Evolutionary conservation across 164 flowering plant genomes (phyloP).

Genomic region (Hamamelis virginiana): DNA sequence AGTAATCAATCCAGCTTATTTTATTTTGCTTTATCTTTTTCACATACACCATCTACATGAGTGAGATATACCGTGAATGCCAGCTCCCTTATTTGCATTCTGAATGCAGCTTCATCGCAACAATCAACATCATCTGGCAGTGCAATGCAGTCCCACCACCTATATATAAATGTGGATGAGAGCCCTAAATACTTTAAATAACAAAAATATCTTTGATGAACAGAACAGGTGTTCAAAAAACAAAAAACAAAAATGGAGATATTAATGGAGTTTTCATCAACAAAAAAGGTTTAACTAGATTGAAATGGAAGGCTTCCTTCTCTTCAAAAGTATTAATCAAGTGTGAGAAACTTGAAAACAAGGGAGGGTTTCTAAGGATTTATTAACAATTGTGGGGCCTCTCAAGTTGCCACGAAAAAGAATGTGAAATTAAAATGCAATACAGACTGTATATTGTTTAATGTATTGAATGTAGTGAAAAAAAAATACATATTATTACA

Average conservation of each 20-base stretch:
- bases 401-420: too few relatives aligned
- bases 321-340: not conserved
- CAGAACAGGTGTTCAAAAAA: not conserved
- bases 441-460: too few relatives aligned
- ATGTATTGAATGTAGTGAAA: too few relatives aligned
- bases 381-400: not conserved
- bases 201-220: not conserved
- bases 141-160: constrained; percentile 99
- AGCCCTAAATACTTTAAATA: not conserved
- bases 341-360: not conserved
- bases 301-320: not conserved
- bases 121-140: constrained; percentile 78
- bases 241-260: not conserved
- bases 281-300: not conserved
- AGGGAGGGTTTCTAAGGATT: not conserved
- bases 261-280: not conserved
- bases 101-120: constrained; percentile 62
- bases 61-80: constrained; percentile 63
- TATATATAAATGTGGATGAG: constrained; percentile 22
- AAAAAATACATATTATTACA: too few relatives aligned
- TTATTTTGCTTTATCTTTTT: not conserved
- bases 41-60: not conserved
- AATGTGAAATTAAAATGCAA: too few relatives aligned
- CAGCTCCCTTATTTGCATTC: constrained; percentile 75
- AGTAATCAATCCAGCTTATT: not conserved